Base-by-base conservation (phyloP, 169 alveolate species). In the Babesia bovis region DNA sequence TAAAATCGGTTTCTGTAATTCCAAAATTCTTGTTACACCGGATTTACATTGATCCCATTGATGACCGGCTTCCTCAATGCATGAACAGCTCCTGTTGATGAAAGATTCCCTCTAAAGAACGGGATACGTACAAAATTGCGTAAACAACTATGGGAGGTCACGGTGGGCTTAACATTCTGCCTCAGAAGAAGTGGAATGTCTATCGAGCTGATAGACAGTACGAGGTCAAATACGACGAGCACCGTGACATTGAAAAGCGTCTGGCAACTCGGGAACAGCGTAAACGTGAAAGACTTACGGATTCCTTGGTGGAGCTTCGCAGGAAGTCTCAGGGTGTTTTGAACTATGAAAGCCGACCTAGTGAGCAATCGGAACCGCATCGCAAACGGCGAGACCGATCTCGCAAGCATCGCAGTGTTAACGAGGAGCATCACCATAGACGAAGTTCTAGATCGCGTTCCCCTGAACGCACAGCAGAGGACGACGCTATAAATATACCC, bases 181-280 rank as follows among this genome's bases (percentile, higher is more conserved):
- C 97, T 40, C 94, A 94, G 82, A 94, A 94, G 89, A 90, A 90
- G 66, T 94, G 96, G 97, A 92, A 94, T 76, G 93, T 92, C 30
- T 94, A 94, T 58, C 65, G 96, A 35, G 85, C 85, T 52, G 97
- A 94, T 71, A 90, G 90, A 58, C 89, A 89, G 60, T 84, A 71
- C 69, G 87, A 90, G 72, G 95, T 92, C 21, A 84, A 91, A 53
- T 84, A 73, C 67, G 95, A 92, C 75, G 82, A 79, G 38, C 87
- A 79, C 69, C 82, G 87, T 19, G 83, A 79, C 44, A 69, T 79
- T 21, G 87, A 79, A 56, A 26, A 44, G 17, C 67, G 69, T 7
- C 72, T 79, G 35, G 58, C 58, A 0, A 71, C 33, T 26, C 59
- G 69, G 15, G 87, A 79, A n/a, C 42, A 55, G 40, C 57, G 55